Evolutionary conservation across 768 basidiomycete genomes (phyloP).

Genomic region (Leccinum boreale): DNA sequence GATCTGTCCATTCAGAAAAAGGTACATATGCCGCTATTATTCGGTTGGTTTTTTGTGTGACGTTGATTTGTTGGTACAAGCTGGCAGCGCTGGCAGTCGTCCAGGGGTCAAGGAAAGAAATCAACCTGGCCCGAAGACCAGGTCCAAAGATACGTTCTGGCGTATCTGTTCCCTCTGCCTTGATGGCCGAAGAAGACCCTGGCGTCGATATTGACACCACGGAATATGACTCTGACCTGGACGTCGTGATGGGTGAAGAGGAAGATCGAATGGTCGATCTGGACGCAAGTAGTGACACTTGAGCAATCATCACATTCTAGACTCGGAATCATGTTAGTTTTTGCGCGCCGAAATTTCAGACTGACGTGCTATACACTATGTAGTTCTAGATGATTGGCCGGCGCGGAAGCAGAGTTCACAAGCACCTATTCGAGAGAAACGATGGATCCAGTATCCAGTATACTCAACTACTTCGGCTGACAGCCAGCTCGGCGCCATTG

Average conservation of each 20-base stretch:
- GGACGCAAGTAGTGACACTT: slow-evolving; percentile 21
- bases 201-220: not conserved
- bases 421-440: not conserved
- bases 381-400: not conserved
- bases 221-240: slow-evolving; percentile 15
- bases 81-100: slow-evolving; percentile 53
- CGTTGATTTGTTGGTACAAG: slow-evolving; percentile 32
- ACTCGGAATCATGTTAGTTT: not conserved
- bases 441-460: no score
- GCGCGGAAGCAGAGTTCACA: not conserved
- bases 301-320: not conserved
- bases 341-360: not conserved
- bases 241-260: slow-evolving; percentile 4
- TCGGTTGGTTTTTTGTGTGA: not conserved
- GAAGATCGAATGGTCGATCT: slow-evolving; percentile 20
- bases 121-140: slow-evolving; percentile 59
- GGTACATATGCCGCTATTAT: slow-evolving; percentile 35
- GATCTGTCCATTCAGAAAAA: slow-evolving; percentile 51
- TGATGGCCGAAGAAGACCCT: slow-evolving; percentile 19
- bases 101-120: slow-evolving; percentile 48
- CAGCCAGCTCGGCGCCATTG: no score
- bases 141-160: slow-evolving; percentile 65
- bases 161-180: slow-evolving; percentile 38
- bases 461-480: no score
- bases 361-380: not conserved